Base-by-base conservation (phyloP, 352 stramenopile genomes). In the Phytophthora crassamura region DNA sequence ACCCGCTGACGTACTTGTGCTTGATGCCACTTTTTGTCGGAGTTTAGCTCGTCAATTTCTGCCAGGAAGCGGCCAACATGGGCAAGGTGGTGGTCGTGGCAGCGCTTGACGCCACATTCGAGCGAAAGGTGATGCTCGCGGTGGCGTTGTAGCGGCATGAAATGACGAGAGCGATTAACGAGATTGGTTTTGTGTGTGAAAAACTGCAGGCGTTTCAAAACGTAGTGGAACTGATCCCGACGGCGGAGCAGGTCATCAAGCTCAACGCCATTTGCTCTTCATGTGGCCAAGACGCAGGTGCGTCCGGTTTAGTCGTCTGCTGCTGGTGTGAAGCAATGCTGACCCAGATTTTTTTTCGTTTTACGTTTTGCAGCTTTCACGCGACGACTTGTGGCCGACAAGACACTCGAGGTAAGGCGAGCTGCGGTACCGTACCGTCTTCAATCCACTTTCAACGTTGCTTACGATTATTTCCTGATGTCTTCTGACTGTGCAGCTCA, bases 1-100 rank as follows among this genome's bases (percentile, higher is more conserved):
- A 48, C 39, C 22, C 22, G 49, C 42, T 72, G 36, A 70, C 45
- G 42, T 35, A 42, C 32, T 43, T 43, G 38, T 58, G 22, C 22
- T 28, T 20, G 22, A 14, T 67, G 20, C 39, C 10, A 60, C 43
- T 51, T 10, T 67, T 18, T 12, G 22, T 25, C 22, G n/a, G n/a
- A 7, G 3, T 42, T 61, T 60, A 93, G 84, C 66, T 94, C 49
- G 69, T 89, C 20, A 76, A 91, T 47, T 93, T 94, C 57, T 91
- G 82, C 67, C 79, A 89, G 20, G 69, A 84, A n/a, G 84, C 77
- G 2, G 83, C 86, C 15, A 80, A 89, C 38, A 67, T 68, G 22
- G 88, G 88, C 46, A 94, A 93, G 54, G 78, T 93, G 49, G 82
- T 95, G 51, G 85, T 95, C 58, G 86, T 92, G 36, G 84, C 82